Evolutionary conservation across 352 stramenopile genomes (phyloP), one percentile per base, ranked within the genome.

Genomic region (Phytophthora boehmeriae): DNA sequence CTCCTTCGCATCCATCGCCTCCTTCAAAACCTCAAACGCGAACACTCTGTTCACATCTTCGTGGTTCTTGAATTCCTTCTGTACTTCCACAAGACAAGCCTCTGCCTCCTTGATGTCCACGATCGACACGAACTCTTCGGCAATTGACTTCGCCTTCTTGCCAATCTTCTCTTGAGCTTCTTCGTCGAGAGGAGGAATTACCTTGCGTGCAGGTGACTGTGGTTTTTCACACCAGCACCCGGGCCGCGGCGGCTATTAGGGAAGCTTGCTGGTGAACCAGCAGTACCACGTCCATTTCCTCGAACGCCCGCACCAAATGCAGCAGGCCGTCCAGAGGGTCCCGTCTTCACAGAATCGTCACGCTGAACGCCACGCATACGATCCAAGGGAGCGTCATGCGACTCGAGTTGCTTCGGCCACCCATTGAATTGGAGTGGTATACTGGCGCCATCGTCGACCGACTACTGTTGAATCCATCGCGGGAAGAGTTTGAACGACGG

Each of bases 101-200:
- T 90, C 82, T 0, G 84, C 86, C 66, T 95, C 86, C 4, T 72
- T 69, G 23, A 90, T 50, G 43, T 95, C 86, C 32, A 80, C 60
- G 30, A 93, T 91, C 44, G 66, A 87, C 11, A 90, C 83, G 49
- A 87, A 95, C 55, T 95, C 86, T 28, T 92, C 84, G 4, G 83
- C 78, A 28, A 83, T 89, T 1, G 80, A 90, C 51, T 92, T 93
- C 0, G 86, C 71, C 58, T 90, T 90, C 66, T 93, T 93, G 11
- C 59, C 73, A 48, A 93, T 87, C 35, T 83, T 86, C 27, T 88
- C 78, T 38, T 76, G 75, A 2, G 67, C 67, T 5, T 92, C 83
- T 2, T 92, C 84, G 8, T 77, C 73, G 19, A 93, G 73, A 38
- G 78, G 66, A 47, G 75, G 59, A 1, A 77, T 68, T 11, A 56